These are phyloP conservation scores for Lactarius quietus DNA, from an alignment of 768 basidiomycete species.

Conservation along the genomic window DNA sequence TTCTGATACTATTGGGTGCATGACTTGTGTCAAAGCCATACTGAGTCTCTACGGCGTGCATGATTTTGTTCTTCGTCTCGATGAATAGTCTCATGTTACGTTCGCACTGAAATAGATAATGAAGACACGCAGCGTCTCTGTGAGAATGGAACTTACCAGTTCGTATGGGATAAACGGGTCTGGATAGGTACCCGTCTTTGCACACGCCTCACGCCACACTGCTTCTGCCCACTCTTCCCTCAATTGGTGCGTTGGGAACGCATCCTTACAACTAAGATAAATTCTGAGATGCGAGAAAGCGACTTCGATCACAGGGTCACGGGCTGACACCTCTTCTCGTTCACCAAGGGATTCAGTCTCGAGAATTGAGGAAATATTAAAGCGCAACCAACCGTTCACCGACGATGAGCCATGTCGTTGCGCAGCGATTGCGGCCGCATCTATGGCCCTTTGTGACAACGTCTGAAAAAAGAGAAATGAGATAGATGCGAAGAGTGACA, in stretches of 20 bases:
- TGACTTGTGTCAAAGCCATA: constrained; percentile 16
- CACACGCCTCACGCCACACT: too few relatives aligned
- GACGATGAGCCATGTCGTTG: not conserved
- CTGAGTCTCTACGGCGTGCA: not conserved
- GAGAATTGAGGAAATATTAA: not conserved
- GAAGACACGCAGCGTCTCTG: not conserved
- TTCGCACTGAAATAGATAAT: not conserved
- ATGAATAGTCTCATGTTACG: not conserved
- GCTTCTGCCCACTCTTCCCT: not conserved
- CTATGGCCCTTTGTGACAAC: not conserved
- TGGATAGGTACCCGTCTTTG: too few relatives aligned
- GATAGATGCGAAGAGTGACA: not conserved
- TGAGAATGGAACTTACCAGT: too few relatives aligned
- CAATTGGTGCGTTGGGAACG: not conserved
- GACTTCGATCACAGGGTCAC: not conserved
- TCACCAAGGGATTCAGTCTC: not conserved
- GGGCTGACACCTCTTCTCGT: not conserved
- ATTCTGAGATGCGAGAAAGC: not conserved
- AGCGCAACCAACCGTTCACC: not conserved
- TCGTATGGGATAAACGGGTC: too few relatives aligned
- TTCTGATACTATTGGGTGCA: constrained; percentile 2
- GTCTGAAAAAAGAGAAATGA: not conserved
- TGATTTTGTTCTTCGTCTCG: not conserved
- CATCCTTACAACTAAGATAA: constrained; percentile 8
- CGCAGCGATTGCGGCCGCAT: not conserved